These are phyloP conservation scores for Botrytis elliptica DNA, from an alignment of 2,329 filamentous ascomycete species.

Conservation along the genomic window DNA sequence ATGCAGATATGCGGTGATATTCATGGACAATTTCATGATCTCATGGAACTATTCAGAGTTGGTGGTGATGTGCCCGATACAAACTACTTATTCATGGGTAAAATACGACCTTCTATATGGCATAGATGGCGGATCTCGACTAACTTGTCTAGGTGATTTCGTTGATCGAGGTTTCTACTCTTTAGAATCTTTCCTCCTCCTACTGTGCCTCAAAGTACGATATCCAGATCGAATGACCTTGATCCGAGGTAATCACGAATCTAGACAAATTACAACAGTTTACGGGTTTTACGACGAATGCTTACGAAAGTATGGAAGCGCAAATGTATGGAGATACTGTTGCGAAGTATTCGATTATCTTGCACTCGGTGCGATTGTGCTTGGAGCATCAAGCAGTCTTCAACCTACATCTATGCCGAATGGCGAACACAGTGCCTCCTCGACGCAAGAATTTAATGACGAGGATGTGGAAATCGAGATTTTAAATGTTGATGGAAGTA, in stretches of 20 bases:
- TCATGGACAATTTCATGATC: slow-evolving; percentile 92
- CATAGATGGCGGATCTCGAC: background rate
- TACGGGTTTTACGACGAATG: slow-evolving; percentile 99
- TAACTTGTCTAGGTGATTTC: slow-evolving; percentile 69
- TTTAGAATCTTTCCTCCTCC: slow-evolving; percentile 91
- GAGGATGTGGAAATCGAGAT: slow-evolving; percentile 91
- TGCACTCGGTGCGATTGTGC: slow-evolving; percentile 93
- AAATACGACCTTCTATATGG: slow-evolving; percentile 22
- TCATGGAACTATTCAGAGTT: slow-evolving; percentile 95
- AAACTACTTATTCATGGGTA: slow-evolving; percentile 96
- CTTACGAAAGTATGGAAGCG: slow-evolving; percentile 90
- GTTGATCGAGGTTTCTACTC: slow-evolving; percentile 98
- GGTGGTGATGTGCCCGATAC: slow-evolving; percentile 93
- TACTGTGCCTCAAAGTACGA: slow-evolving; percentile 93
- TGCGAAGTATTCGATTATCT: slow-evolving; percentile 98
- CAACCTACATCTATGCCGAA: slow-evolving; percentile 46
- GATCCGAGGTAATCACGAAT: slow-evolving; percentile 94
- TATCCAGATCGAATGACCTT: slow-evolving; percentile 97
- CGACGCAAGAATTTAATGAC: slow-evolving; percentile 52
- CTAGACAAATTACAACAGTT: slow-evolving; percentile 92
- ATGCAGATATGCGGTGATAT: slow-evolving; percentile 89
- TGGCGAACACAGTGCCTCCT: slow-evolving; percentile 44
- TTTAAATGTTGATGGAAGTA: slow-evolving; percentile 76
- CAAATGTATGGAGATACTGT: slow-evolving; percentile 96
- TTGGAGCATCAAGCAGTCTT: slow-evolving; percentile 75